Evolutionary conservation across 495 filamentous ascomycete genomes (phyloP), one percentile per base, ranked within the genome.

Genomic region (Tuber magnatum): DNA sequence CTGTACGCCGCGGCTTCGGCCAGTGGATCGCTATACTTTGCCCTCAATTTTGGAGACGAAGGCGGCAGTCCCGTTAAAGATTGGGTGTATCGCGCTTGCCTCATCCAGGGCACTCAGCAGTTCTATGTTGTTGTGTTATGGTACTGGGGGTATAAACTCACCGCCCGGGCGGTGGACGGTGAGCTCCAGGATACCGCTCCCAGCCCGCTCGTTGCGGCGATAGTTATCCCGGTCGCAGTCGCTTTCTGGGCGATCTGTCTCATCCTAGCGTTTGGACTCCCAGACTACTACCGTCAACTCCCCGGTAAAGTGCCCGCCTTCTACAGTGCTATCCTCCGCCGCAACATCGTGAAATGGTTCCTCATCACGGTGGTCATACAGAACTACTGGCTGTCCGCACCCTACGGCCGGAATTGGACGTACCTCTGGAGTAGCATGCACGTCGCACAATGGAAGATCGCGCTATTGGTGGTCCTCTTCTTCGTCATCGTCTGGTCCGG

Each of bases 281-380:
- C 90, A 14, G 86, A 87, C 76, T 92, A 88, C 85, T 92, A 92
- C 81, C 88, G 88, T 70, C 90, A 91, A 77, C 83, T 86, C 1
- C 91, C 91, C 0, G 91, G 90, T 72, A 87, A 87, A 51, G 88
- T 93, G 0, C 91, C 91, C 0, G 86, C 84, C 68, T 89, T 87
- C 81, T 91, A 86, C 84, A 86, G 78, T 24, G 86, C 88, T 43
- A 81, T 91, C 12, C 83, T 86, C 75, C 86, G 88, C 35, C 85
- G 90, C 16, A 88, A 89, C 73, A 88, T 90, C 71, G 86, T 90
- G 32, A 83, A 79, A 68, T 88, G 87, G 87, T 88, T 88, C 84
- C 87, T 90, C 81, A 83, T 90, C 82, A 84, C 86, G 73, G 87
- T 91, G 76, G 81, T 91, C 78, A 81, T 92, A 39, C 90, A 91